These are phyloP conservation scores for Schizothecium vesticola DNA, from an alignment of 495 filamentous ascomycete genomes.

Conservation along the genomic window DNA sequence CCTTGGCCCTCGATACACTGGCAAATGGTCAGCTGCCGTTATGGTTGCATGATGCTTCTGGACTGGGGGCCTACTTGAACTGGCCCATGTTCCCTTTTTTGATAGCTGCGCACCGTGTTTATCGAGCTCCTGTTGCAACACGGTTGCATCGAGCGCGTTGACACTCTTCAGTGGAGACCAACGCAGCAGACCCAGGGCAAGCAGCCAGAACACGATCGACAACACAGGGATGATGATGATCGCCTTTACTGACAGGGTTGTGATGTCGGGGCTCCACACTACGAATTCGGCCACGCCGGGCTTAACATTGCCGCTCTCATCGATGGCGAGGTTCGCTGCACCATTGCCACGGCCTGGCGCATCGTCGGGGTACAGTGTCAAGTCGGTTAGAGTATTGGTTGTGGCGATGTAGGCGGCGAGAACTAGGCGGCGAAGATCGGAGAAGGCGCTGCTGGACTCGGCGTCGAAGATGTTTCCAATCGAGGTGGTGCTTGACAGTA, in stretches of 20 bases:
- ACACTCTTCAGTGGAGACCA: constrained; percentile 6
- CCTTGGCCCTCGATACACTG: too few species aligned
- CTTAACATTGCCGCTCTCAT: constrained; percentile 4
- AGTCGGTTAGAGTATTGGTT: constrained; percentile 26
- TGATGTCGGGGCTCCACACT: constrained; percentile 29
- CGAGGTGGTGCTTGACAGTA: constrained; percentile 25
- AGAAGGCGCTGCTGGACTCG: constrained; percentile 21
- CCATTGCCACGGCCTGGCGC: not conserved
- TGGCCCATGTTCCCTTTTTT: not conserved
- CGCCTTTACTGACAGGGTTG: constrained; percentile 27
- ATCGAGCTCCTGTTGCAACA: not conserved
- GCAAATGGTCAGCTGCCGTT: too few species aligned
- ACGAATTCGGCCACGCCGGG: constrained; percentile 30
- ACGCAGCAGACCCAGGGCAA: constrained; percentile 4
- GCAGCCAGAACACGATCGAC: constrained; percentile 16
- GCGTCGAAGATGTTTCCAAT: constrained; percentile 27
- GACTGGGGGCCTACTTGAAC: too few species aligned
- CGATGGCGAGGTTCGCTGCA: constrained; percentile 16
- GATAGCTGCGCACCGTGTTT: not conserved
- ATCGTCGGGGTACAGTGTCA: constrained; percentile 22
- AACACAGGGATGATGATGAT: constrained; percentile 29
- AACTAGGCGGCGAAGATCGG: constrained; percentile 30
- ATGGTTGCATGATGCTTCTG: too few species aligned
- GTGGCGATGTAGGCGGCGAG: constrained; percentile 30
- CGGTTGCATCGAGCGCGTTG: constrained; percentile 6